Base-by-base conservation (phyloP, 129 eudicot genomes). In the Solidago caesia region DNA sequence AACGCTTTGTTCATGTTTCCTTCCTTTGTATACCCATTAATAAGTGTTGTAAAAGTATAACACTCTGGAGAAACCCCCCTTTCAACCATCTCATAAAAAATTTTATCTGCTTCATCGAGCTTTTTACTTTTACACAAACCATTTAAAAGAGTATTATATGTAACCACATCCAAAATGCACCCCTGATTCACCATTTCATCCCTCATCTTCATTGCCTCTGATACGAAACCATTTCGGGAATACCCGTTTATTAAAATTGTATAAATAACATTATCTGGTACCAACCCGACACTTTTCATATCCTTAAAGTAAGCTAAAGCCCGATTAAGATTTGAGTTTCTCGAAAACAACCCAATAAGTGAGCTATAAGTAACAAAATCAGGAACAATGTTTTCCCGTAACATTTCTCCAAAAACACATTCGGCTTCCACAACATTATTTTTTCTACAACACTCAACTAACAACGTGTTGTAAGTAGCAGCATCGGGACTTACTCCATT, bases 131-230 rank as follows among this genome's bases (percentile, higher is more conserved):
- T 83, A 80, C 93, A 89, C 68, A 87, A 75, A 33, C 97, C 97
- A 53, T 89, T 78, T 74, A 92, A 78, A 75, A 92, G 83, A 15
- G 91, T 87, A 71, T 92, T 92, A 76, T 89, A 89, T 43, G 93
- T 81, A 62, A 92, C 89, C 69, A 85, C 87, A 67, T 92, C 97
- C 84, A 89, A 80, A 26, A 70, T 58, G 63, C 96, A 89, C 33
- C 97, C 91, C 11, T 74, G 79, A 61, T 85, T 79, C 75, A 83
- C 49, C 97, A 89, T 92, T 79, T 92, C 96, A 80, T 92, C 87
- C 15, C 88, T 81, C 57, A 89, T 80, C 77, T 75, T 89, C 85
- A 89, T 76, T 39, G 97, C 97, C 64, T 89, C 89, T 1, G 83
- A 70, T 51, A 92, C 68, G 46, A 75, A 46, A 64, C 96, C 93